Base-by-base conservation (phyloP, 108 stramenopile species). In the Conticribra weissflogii region DNA sequence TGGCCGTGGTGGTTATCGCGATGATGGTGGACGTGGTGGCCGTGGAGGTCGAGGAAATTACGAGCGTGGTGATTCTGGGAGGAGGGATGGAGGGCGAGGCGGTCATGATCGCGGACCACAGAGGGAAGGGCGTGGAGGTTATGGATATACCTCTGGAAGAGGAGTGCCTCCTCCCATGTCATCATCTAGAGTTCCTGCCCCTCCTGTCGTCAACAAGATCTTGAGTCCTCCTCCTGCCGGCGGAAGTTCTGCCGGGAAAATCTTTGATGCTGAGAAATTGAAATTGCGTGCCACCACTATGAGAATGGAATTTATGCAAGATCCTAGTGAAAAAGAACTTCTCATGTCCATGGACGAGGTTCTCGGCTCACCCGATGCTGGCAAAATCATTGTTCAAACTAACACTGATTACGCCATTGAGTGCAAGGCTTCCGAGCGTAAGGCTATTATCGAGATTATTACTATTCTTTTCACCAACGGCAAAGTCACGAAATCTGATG, bases 251-350 rank as follows among this genome's bases (percentile, higher is more conserved):
- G 68, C 58, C n/a, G 81, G 44, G 19, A 19, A 72, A 34, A 59
- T 71, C 3, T 33, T 90, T 32, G 68, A 76, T 24, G 36, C 73
- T 28, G 89, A 94, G 0, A 83, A 86, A 63, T 63, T 94, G 21
- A 54, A 86, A 59, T 76, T 62, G 3, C 85, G 86, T 36, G 78
- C 88, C 34, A 87, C 81, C 54, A 85, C 71, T 8, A 91, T 94
- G 52, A 70, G 83, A 32, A 33, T 54, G 22, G 93, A 94, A 54
- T 94, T 72, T 69, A 82, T 90, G 72, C 88, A 88, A 36, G 75
- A 64, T 54, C 66, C 58, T 2, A 88, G 88, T 50, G 67, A 71
- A 32, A 74, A 82, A 8, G 93, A 94, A 56, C 74, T 94, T 0
- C 50, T 91, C 21, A 64, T 89, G 9, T 81, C 88, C 5, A 51